Percentiles rank a stretch among this genome's conserved stretches.
phyloP scores from a whole-genome alignment of 768 basidiomycete species.

The Hortiboletus campestris region DNA sequence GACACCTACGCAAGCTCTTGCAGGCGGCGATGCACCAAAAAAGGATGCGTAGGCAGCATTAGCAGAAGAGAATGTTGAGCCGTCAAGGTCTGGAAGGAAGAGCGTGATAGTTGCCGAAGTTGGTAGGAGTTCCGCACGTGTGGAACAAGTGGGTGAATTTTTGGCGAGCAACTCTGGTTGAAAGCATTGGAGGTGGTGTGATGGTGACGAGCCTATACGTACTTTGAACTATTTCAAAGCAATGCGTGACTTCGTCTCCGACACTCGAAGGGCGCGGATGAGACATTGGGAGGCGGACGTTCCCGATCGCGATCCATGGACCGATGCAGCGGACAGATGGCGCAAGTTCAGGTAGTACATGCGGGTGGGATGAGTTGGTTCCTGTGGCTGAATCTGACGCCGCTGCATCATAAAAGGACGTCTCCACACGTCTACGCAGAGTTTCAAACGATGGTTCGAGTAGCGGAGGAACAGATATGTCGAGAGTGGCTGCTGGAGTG shows the following conservation, averaged over 20 bases:
- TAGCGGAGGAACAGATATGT: constrained; percentile 46
- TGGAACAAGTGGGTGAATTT: constrained; percentile 40
- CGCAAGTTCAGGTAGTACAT: neutral
- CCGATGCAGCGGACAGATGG: constrained; percentile 35
- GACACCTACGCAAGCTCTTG: constrained; percentile 90
- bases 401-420: constrained; percentile 4
- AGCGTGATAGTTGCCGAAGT: constrained; percentile 68
- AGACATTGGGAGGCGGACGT: constrained; percentile 38
- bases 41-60: constrained; percentile 78
- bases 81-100: constrained; percentile 75
- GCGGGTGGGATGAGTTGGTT: neutral
- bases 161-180: constrained; percentile 50
- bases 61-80: constrained; percentile 59
- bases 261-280: constrained; percentile 52
- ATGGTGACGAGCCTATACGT: constrained; percentile 1
- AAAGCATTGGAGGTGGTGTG: neutral
- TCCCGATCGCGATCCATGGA: constrained; percentile 69
- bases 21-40: constrained; percentile 90
- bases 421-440: constrained; percentile 8
- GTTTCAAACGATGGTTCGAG: constrained; percentile 37
- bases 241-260: constrained; percentile 68
- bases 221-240: constrained; percentile 70
- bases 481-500: neutral
- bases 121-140: constrained; percentile 12
- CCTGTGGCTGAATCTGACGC: neutral